Percentiles rank a stretch among this genome's conserved stretches.
Evolutionary conservation across 139 green algal species (phyloP).

Genomic region (Microglena sp.): DNA sequence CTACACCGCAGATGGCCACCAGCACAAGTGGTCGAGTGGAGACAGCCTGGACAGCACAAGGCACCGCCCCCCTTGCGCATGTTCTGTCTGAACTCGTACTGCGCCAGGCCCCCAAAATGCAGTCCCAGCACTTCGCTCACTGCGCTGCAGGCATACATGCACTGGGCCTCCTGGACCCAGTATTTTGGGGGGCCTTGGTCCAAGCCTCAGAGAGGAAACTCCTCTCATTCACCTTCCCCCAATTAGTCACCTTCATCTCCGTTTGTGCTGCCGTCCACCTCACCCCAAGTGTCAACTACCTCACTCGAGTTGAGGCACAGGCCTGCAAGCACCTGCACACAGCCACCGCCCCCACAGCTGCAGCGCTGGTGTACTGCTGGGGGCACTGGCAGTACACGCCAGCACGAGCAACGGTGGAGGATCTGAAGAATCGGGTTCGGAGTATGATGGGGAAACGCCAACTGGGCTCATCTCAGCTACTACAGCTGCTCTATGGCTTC

Average conservation of each 20-base stretch:
- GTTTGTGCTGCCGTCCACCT: background rate
- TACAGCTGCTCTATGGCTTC: conserved; percentile 15
- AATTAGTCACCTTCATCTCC: background rate
- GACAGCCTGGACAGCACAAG: too few species aligned
- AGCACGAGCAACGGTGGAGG: conserved; percentile 9
- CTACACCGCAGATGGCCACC: too few species aligned
- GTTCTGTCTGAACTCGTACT: conserved; percentile 1
- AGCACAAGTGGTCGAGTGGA: too few species aligned
- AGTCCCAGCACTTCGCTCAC: conserved; percentile 5
- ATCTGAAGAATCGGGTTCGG: conserved; percentile 2
- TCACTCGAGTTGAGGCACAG: too few species aligned
- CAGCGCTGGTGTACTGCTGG: conserved; percentile 10
- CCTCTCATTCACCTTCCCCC: background rate
- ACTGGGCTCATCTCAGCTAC: background rate
- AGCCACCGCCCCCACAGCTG: background rate
- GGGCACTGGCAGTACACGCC: conserved; percentile 10
- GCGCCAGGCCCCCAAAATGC: background rate
- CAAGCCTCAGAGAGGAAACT: background rate
- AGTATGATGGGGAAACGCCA: background rate
- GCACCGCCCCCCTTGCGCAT: too few species aligned
- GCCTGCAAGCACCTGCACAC: conserved; percentile 3
- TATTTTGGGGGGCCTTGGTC: conserved; percentile 6
- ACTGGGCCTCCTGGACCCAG: background rate
- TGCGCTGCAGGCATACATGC: background rate
- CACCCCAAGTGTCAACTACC: conserved; percentile 11